Base-by-base conservation (phyloP, 768 basidiomycete genomes). In the Rhizopogon vesiculosus region DNA sequence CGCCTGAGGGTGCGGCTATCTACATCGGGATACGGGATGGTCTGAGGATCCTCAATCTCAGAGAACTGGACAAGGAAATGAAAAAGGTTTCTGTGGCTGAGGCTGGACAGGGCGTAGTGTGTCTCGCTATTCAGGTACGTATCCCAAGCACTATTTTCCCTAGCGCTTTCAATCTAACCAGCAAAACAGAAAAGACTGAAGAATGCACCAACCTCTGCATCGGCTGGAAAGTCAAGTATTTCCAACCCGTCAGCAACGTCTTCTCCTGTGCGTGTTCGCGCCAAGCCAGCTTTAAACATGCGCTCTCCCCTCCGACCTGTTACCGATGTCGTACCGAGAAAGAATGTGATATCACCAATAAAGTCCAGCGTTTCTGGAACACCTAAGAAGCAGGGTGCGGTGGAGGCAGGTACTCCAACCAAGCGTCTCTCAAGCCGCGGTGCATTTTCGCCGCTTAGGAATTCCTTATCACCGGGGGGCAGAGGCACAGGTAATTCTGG, bases 11-110 rank as follows among this genome's bases (percentile, higher is more conserved):
- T 5, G 85, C 80, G 4, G 74, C 80, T 7, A 72, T 91, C 46
- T 89, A 84, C 63, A 57, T 85, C 3, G 88, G 88, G 1, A 86
- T 87, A 5, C 77, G 78, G 55, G 74, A 74, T 33, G 89, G 89
- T 3, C 68, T 91, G n/a, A 66, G 88, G 19, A 64, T 85, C 22
- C 66, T 86, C 31, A 85, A 88, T 60, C 70, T 89, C 18, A 83
- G 89, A 33, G 75, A 80, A 15, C 67, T 86, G 39, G 87, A 91
- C 59, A 83, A 83, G 57, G 77, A 78, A n/a, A 82, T 86, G 0
- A 86, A 78, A 64, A 61, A 69, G 5, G 73, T 88, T 49, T 61
- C 64, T 7, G 65, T 89, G 9, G 81, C 81, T 56, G 76, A 80
- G 33, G 69, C 59, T 33, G 78, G 76, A 8, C 71, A 66, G 55